Evolutionary conservation across 495 filamentous ascomycete species (phyloP).

Genomic region (Endocarpon pusillum): DNA sequence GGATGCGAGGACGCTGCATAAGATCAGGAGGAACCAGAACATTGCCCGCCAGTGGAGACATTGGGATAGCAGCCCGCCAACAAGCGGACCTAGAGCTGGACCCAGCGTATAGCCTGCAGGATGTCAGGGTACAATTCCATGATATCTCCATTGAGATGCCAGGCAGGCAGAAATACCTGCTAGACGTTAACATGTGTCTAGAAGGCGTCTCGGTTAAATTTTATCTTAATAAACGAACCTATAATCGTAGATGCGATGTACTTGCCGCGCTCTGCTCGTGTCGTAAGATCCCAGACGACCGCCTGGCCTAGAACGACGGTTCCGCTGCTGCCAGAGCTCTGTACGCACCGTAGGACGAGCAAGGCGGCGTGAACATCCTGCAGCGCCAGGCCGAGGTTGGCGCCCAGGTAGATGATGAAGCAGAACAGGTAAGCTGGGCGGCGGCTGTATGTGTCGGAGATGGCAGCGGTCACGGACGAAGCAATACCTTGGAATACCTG

Average conservation of each 20-base stretch:
- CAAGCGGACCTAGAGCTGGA: constrained; percentile 39
- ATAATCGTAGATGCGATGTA: constrained; percentile 23
- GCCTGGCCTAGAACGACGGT: constrained; percentile 24
- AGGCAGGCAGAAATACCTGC: too few relatives aligned
- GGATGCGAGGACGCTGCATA: constrained; percentile 23
- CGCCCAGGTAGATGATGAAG: constrained; percentile 26
- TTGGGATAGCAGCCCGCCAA: constrained; percentile 46
- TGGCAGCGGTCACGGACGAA: constrained; percentile 27
- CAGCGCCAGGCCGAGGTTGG: constrained; percentile 30
- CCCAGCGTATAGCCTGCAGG: constrained; percentile 18
- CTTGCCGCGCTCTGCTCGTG: constrained; percentile 26
- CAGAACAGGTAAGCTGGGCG: constrained; percentile 26
- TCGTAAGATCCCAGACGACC: constrained; percentile 25
- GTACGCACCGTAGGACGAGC: constrained; percentile 31
- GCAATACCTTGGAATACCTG: constrained; percentile 33
- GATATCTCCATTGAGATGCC: too few relatives aligned
- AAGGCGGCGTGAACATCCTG: constrained; percentile 28
- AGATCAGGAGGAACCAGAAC: constrained; percentile 59
- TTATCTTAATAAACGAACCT: too few relatives aligned
- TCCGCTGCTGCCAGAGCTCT: constrained; percentile 29
- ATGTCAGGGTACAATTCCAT: too few relatives aligned
- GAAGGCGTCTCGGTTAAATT: too few relatives aligned
- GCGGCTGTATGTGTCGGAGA: constrained; percentile 31
- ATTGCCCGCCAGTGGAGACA: constrained; percentile 53
- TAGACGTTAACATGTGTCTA: too few relatives aligned